These are phyloP conservation scores for Ascochyta lentis DNA, from an alignment of 2,329 filamentous ascomycete genomes.

Conservation along the genomic window DNA sequence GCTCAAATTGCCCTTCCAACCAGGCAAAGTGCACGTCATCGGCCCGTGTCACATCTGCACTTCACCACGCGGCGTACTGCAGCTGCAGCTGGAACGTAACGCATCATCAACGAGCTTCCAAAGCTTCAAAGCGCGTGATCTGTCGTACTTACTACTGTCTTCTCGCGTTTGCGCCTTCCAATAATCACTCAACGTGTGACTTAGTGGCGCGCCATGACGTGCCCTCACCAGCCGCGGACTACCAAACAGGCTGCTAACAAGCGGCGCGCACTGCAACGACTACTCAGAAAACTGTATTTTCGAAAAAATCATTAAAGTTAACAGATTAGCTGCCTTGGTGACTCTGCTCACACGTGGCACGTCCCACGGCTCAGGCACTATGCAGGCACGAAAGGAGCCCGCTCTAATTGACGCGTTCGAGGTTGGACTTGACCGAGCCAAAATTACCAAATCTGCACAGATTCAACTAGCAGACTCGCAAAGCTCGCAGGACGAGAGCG, in stretches of 20 bases:
- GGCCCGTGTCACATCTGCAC: not conserved
- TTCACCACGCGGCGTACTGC: not conserved
- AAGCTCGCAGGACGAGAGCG: not conserved
- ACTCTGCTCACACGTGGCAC: not conserved
- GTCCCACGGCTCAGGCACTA: not conserved
- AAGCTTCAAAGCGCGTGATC: conserved; percentile 1
- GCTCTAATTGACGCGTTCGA: conserved; percentile 5
- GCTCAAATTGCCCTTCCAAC: not conserved
- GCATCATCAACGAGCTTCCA: not conserved
- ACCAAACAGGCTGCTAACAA: not conserved
- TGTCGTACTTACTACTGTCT: not conserved
- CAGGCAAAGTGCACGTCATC: not conserved
- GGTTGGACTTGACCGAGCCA: conserved; percentile 24
- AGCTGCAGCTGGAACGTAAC: not conserved
- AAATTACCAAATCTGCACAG: conserved; percentile 14
- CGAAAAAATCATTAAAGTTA: not conserved
- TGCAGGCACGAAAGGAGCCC: conserved; percentile 11
- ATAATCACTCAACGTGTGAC: not conserved
- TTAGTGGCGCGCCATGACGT: conserved; percentile 13
- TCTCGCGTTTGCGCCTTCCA: not conserved
- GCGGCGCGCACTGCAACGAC: not conserved
- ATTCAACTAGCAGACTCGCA: conserved; percentile 17
- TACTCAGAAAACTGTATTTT: not conserved
- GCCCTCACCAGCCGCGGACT: not conserved
- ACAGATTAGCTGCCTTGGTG: not conserved